These are phyloP conservation scores for Quercus alba DNA, from an alignment of 306 rosid species.

Conservation along the genomic window DNA sequence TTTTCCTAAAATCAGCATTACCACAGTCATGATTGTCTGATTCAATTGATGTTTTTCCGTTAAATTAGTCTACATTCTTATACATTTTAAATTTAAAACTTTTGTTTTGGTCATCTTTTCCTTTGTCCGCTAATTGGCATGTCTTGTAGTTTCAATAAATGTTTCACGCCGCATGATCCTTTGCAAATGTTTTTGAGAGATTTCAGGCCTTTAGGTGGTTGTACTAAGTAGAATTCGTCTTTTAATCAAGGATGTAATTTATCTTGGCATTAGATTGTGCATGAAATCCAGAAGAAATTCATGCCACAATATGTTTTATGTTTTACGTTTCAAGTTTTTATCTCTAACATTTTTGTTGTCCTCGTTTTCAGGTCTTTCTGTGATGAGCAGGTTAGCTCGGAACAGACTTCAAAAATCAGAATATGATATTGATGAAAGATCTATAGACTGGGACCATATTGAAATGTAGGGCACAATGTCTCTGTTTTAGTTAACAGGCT, in stretches of 20 bases:
- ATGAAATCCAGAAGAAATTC: neutral
- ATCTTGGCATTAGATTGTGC: neutral
- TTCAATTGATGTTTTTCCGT: neutral
- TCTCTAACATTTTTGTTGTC: neutral
- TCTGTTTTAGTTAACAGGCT: constrained; percentile 1
- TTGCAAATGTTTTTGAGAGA: neutral
- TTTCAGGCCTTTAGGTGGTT: neutral
- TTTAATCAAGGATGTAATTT: neutral
- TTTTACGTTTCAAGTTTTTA: no score
- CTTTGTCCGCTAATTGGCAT: neutral
- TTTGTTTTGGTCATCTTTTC: neutral
- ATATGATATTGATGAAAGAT: constrained; percentile 42
- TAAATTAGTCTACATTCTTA: neutral
- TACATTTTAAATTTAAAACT: neutral
- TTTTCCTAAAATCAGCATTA: neutral
- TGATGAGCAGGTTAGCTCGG: constrained; percentile 65
- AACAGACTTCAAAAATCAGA: constrained; percentile 63
- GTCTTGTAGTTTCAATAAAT: neutral
- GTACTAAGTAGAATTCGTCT: neutral
- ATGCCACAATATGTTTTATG: neutral
- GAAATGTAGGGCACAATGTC: constrained; percentile 37
- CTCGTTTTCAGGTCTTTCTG: constrained; percentile 62
- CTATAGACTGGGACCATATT: constrained; percentile 62
- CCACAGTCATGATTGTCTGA: neutral
- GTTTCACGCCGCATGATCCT: neutral